phyloP scores from a whole-genome alignment of 495 filamentous ascomycete species.

The Diplogelasinospora grovesii region DNA sequence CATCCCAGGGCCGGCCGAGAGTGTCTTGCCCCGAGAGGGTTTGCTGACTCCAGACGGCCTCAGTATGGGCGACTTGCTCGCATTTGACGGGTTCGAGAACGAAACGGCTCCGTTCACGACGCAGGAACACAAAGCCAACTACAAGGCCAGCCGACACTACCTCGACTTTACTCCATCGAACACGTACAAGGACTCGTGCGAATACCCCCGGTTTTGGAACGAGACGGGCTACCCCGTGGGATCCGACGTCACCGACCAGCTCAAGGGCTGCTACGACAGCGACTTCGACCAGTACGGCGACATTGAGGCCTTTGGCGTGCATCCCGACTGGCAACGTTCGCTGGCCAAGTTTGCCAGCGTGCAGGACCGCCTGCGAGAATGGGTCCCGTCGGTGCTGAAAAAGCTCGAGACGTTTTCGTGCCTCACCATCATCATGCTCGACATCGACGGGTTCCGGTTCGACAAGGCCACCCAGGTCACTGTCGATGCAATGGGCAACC shows the following conservation, averaged over 20 bases:
- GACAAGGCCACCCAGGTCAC: constrained; percentile 60
- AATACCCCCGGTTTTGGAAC: constrained; percentile 59
- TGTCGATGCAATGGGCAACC: constrained; percentile 54
- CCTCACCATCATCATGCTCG: constrained; percentile 54
- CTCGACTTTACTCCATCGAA: constrained; percentile 53
- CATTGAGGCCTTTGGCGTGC: constrained; percentile 58
- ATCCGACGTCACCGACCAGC: constrained; percentile 37
- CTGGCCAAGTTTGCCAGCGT: constrained; percentile 66
- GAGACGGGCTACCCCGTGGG: constrained; percentile 51
- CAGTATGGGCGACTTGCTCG: constrained; percentile 57
- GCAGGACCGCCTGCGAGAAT: constrained; percentile 65
- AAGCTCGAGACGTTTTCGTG: constrained; percentile 58
- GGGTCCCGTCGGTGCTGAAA: constrained; percentile 54
- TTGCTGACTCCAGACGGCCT: constrained; percentile 41
- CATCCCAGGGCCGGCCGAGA: too few species aligned
- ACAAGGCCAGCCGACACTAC: constrained; percentile 52
- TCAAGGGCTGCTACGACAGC: constrained; percentile 54
- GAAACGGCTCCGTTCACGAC: constrained; percentile 48
- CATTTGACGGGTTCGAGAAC: constrained; percentile 58
- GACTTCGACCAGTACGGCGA: constrained; percentile 63
- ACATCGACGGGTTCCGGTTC: constrained; percentile 61
- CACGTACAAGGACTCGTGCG: constrained; percentile 50
- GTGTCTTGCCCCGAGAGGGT: too few species aligned
- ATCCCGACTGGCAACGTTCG: constrained; percentile 57
- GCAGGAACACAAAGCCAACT: constrained; percentile 47